Percentiles rank a stretch among this genome's conserved stretches.
Conservation (phyloP, 805 yeast genomes). For the Nakazawaea pomicola region DNA sequence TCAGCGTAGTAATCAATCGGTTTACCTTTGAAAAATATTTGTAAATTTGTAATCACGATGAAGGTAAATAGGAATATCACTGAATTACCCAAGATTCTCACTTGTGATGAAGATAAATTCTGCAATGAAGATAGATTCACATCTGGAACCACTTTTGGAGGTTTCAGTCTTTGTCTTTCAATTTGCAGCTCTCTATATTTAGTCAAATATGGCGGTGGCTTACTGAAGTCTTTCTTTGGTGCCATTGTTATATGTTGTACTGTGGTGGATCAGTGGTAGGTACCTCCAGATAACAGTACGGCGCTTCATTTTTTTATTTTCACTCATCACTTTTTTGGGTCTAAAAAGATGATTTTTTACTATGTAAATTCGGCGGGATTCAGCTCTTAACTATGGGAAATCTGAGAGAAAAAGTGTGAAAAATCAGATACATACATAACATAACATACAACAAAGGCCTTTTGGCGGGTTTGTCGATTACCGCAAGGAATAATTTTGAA, state of each 20-base stretch:
- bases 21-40: conserved; percentile 5
- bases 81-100: conserved; percentile 1
- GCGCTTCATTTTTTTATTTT: not conserved
- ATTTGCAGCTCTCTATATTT: conserved; percentile 2
- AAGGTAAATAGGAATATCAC: not conserved
- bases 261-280: no score
- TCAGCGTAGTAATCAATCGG: not conserved
- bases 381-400: no score
- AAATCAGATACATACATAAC: no score
- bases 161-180: not conserved
- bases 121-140: not conserved
- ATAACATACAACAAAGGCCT: no score
- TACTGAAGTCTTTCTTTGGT: conserved; percentile 4
- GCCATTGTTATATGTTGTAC: no score
- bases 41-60: conserved; percentile 3
- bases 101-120: conserved; percentile 2
- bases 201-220: conserved; percentile 7
- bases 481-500: no score
- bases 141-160: conserved; percentile 4
- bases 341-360: no score
- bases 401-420: no score
- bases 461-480: no score
- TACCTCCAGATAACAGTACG: conserved; percentile 5
- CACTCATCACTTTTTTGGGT: not conserved
- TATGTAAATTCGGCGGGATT: no score